phyloP scores from a whole-genome alignment of 2,329 filamentous ascomycete species.

The Epichloe sibirici region DNA sequence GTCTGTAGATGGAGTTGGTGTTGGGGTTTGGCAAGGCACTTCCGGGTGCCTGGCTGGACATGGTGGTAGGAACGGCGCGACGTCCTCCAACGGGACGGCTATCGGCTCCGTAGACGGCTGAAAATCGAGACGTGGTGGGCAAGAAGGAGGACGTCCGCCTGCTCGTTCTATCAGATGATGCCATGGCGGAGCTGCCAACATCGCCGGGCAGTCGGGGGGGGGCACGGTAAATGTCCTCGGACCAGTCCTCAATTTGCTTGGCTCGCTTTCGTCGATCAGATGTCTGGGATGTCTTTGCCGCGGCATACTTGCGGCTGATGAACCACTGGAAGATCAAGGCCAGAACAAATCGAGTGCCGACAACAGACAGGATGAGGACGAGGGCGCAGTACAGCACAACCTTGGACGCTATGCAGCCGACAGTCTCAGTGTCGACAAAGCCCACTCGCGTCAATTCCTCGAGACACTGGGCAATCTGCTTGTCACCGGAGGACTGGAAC shows the following conservation, averaged over 20 bases:
- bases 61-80: conserved; percentile 65
- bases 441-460: conserved; percentile 93
- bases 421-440: conserved; percentile 86
- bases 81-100: conserved; percentile 33
- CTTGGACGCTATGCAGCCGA: conserved; percentile 94
- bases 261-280: conserved; percentile 74
- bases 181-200: conserved; percentile 49
- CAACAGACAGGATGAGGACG: conserved; percentile 82
- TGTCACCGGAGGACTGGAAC: conserved; percentile 69
- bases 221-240: conserved; percentile 90
- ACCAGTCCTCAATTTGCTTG: conserved; percentile 95
- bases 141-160: conserved; percentile 78
- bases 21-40: conserved; percentile 48
- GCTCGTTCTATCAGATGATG: conserved; percentile 56
- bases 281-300: conserved; percentile 71
- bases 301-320: conserved; percentile 72
- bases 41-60: conserved; percentile 78
- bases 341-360: conserved; percentile 73
- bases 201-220: conserved; percentile 75
- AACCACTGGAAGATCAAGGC: conserved; percentile 96
- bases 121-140: conserved; percentile 89
- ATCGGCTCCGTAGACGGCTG: conserved; percentile 74
- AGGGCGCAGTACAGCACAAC: conserved; percentile 92
- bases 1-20: conserved; percentile 59
- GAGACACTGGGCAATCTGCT: conserved; percentile 73